phyloP scores from a whole-genome alignment of 495 filamentous ascomycete species.

The Articulospora tetracladia region DNA sequence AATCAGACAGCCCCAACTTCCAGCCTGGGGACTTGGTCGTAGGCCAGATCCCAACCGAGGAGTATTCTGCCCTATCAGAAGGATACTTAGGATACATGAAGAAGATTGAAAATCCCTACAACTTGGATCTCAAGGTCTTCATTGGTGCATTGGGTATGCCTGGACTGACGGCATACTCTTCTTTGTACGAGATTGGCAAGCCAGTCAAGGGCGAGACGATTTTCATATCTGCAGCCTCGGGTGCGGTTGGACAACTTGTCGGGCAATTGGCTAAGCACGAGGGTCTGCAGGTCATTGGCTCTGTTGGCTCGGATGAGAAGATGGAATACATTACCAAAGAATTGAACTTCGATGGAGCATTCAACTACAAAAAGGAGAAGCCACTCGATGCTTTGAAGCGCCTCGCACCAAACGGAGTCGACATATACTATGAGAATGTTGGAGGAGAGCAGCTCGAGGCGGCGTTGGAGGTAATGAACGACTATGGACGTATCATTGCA shows the following conservation, averaged over 20 bases:
- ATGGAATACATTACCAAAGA: slow-evolving; percentile 62
- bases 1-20: slow-evolving; percentile 58
- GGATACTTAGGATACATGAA: slow-evolving; percentile 27
- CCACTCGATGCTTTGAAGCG: slow-evolving; percentile 65
- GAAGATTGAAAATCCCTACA: slow-evolving; percentile 56
- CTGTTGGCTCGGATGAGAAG: slow-evolving; percentile 60
- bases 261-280: slow-evolving; percentile 86
- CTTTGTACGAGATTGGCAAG: slow-evolving; percentile 76
- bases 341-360: slow-evolving; percentile 65
- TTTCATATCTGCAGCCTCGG: slow-evolving; percentile 76
- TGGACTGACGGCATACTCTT: slow-evolving; percentile 78
- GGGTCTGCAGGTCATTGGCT: slow-evolving; percentile 79
- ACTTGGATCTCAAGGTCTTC: slow-evolving; percentile 59
- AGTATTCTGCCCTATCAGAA: slow-evolving; percentile 50
- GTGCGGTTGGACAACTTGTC: slow-evolving; percentile 81
- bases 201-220: slow-evolving; percentile 88
- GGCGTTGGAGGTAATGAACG: slow-evolving; percentile 63
- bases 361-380: slow-evolving; percentile 67
- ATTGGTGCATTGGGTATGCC: slow-evolving; percentile 83
- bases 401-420: slow-evolving; percentile 77
- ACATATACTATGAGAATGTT: slow-evolving; percentile 97
- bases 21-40: slow-evolving; percentile 63
- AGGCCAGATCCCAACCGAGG: slow-evolving; percentile 54
- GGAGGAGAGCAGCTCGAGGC: slow-evolving; percentile 86
- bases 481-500: slow-evolving; percentile 64